Evolutionary conservation across 441 rosid species (phyloP).

Genomic region (Croton setiger): DNA sequence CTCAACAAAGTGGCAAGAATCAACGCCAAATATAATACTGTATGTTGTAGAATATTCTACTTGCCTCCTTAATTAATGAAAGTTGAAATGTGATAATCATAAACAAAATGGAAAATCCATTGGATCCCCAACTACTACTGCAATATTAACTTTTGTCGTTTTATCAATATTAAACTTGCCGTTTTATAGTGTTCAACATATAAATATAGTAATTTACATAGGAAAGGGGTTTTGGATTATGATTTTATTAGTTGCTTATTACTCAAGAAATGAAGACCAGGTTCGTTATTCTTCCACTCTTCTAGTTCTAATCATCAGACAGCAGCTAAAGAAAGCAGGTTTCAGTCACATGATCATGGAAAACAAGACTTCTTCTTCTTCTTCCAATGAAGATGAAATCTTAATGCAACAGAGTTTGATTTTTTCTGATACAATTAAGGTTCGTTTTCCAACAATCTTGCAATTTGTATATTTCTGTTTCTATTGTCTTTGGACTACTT

Average conservation of each 20-base stretch:
- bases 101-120: background rate
- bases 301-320: too few species aligned
- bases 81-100: slow-evolving; percentile 6
- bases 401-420: slow-evolving; percentile 65
- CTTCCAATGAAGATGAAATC: slow-evolving; percentile 63
- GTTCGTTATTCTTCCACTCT: background rate
- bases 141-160: background rate
- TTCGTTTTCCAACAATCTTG: background rate
- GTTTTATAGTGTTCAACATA: background rate
- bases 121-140: slow-evolving; percentile 17
- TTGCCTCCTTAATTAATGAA: background rate
- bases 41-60: too few species aligned
- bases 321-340: background rate
- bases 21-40: too few species aligned
- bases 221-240: background rate
- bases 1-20: too few species aligned
- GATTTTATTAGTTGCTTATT: background rate
- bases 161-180: background rate
- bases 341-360: slow-evolving; percentile 22
- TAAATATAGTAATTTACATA: background rate
- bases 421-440: slow-evolving; percentile 53
- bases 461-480: slow-evolving; percentile 2
- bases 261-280: background rate
- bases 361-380: slow-evolving; percentile 34
- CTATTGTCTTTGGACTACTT: background rate